Evolutionary conservation across 306 rosid species (phyloP).

Genomic region (Oemleria cerasiformis): DNA sequence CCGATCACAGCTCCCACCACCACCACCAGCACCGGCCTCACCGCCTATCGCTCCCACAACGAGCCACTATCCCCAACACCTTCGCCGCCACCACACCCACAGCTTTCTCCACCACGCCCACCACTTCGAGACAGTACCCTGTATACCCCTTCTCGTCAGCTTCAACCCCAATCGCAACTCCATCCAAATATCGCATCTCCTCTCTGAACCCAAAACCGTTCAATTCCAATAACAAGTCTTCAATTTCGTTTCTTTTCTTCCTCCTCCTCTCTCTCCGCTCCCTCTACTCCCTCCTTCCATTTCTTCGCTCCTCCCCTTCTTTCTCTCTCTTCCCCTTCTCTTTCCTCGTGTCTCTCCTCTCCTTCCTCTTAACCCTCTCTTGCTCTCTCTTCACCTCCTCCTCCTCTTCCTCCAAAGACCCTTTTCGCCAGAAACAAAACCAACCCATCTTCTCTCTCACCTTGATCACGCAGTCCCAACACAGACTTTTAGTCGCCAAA

Average conservation of each 20-base stretch:
- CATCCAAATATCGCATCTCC: conserved; percentile 62
- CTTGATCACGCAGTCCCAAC: conserved; percentile 49
- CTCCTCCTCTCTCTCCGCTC: conserved; percentile 73
- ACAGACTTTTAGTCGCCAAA: conserved; percentile 37
- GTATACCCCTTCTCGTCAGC: conserved; percentile 33
- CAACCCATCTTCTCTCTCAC: conserved; percentile 35
- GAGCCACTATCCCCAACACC: conserved; percentile 26
- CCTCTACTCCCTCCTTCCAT: conserved; percentile 67
- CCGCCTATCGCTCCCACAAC: conserved; percentile 69
- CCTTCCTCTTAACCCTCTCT: conserved; percentile 48
- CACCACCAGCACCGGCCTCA: conserved; percentile 62
- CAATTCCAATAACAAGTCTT: conserved; percentile 29
- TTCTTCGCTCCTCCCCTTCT: conserved; percentile 77
- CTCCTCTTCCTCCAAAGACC: conserved; percentile 37
- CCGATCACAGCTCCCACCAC: conserved; percentile 47
- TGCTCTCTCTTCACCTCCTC: conserved; percentile 33
- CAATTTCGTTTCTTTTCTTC: conserved; percentile 57
- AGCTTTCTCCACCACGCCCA: conserved; percentile 28
- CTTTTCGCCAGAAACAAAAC: conserved; percentile 39
- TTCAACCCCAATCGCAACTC: conserved; percentile 57
- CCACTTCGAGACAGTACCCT: conserved; percentile 39
- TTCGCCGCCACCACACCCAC: conserved; percentile 15
- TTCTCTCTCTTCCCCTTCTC: conserved; percentile 76
- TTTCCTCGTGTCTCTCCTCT: conserved; percentile 49
- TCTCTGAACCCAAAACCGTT: conserved; percentile 42